Conservation (phyloP, 192 early-diverging fungal species). For the Dimargaris cristalligena region DNA sequence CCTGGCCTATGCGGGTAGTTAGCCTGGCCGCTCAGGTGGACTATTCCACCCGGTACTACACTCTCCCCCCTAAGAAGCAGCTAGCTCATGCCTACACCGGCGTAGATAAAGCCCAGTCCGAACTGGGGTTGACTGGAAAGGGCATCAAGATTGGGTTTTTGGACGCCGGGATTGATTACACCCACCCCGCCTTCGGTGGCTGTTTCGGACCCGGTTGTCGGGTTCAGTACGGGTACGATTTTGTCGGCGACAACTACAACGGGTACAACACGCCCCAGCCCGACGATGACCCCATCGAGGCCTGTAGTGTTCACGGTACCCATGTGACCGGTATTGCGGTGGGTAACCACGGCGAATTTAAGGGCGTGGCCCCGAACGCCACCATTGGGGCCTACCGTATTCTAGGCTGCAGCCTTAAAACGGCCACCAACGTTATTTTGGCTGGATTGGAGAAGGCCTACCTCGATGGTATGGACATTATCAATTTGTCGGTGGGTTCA, state of each 20-base stretch:
- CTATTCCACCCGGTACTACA: background rate
- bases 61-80: background rate
- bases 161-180: background rate
- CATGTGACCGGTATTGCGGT: conserved; percentile 27
- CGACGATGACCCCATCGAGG: conserved; percentile 24
- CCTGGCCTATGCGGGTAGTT: background rate
- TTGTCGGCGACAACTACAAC: conserved; percentile 26
- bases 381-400: background rate
- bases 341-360: conserved; percentile 1
- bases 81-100: background rate
- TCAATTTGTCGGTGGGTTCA: conserved; percentile 43
- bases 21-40: background rate
- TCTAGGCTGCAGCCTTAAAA: conserved; percentile 8
- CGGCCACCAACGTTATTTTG: conserved; percentile 35
- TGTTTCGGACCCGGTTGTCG: background rate
- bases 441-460: conserved; percentile 34
- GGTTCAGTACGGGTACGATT: background rate
- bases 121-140: background rate
- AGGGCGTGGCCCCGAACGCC: conserved; percentile 10
- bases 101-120: background rate
- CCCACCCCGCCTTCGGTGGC: conserved; percentile 5
- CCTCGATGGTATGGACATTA: conserved; percentile 30
- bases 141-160: conserved; percentile 1
- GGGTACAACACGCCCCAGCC: conserved; percentile 18
- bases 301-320: conserved; percentile 30